Evolutionary conservation across 2,329 filamentous ascomycete genomes (phyloP).

Genomic region (Colletotrichum zoysiae): DNA sequence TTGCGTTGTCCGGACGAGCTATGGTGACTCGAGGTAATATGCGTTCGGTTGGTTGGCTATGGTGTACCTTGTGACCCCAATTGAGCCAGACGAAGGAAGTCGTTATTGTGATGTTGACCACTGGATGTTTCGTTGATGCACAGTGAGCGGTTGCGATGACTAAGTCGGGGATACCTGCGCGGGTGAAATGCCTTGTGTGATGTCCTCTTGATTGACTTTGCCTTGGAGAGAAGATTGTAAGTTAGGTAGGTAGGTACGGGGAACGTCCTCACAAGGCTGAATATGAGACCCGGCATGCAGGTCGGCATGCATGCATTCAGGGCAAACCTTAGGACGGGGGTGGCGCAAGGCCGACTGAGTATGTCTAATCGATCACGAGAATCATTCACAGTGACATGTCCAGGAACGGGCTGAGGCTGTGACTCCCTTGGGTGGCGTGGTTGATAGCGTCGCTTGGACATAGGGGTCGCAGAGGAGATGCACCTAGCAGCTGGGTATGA

Average conservation of each 20-base stretch:
- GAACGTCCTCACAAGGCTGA: slow-evolving; percentile 1
- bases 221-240: background rate
- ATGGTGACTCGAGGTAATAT: background rate
- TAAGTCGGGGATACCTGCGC: no score
- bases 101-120: background rate
- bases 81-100: background rate
- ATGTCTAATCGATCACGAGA: background rate
- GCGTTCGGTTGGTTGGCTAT: background rate
- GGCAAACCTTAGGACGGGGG: background rate
- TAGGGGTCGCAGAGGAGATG: background rate
- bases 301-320: background rate
- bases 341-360: background rate
- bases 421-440: background rate
- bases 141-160: background rate
- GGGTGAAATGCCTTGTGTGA: background rate
- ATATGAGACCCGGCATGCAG: background rate
- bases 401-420: slow-evolving; percentile 11
- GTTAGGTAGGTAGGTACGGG: background rate
- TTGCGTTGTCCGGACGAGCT: background rate
- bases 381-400: background rate
- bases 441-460: slow-evolving; percentile 1
- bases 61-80: background rate
- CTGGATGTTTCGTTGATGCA: background rate
- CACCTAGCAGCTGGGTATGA: background rate
- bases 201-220: background rate